Conservation (phyloP, 805 yeast species). For the Yarrowia sp. region DNA sequence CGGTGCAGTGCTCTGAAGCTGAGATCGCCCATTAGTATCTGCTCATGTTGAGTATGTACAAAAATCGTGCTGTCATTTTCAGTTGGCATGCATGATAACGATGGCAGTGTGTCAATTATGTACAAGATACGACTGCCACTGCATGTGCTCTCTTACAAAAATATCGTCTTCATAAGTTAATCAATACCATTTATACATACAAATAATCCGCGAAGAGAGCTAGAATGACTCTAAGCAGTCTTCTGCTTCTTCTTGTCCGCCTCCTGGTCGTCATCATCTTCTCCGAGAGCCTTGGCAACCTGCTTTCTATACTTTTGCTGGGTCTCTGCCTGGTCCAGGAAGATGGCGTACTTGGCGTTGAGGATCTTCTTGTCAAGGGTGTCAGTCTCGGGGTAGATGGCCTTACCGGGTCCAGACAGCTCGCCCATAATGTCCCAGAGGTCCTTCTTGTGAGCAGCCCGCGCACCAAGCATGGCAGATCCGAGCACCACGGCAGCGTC, state of each 20-base stretch:
- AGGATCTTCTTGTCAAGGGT: slow-evolving; percentile 75
- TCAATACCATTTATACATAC: slow-evolving; percentile 4
- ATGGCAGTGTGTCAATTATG: too few species aligned
- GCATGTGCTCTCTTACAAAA: too few species aligned
- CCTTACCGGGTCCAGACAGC: slow-evolving; percentile 83
- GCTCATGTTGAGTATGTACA: too few species aligned
- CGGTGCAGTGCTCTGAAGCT: too few species aligned
- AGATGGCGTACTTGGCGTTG: slow-evolving; percentile 80
- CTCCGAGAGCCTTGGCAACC: slow-evolving; percentile 51
- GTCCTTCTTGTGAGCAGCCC: slow-evolving; percentile 65
- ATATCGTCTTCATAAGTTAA: not conserved
- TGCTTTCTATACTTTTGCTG: slow-evolving; percentile 77
- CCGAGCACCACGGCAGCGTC: slow-evolving; percentile 98
- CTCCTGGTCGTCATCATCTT: slow-evolving; percentile 18
- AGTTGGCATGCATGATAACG: too few species aligned
- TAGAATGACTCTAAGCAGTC: not conserved
- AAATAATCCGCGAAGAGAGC: too few species aligned
- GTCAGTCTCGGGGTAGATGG: slow-evolving; percentile 69
- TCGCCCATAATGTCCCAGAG: slow-evolving; percentile 88
- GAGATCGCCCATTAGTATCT: too few species aligned
- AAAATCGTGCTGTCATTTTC: too few species aligned
- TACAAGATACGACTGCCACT: too few species aligned
- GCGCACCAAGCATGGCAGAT: slow-evolving; percentile 92
- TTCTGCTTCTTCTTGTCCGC: slow-evolving; percentile 13
- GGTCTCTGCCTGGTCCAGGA: slow-evolving; percentile 83